Conservation (phyloP, 768 basidiomycete genomes). For the button mushroom (Agaricus bisporus) region DNA sequence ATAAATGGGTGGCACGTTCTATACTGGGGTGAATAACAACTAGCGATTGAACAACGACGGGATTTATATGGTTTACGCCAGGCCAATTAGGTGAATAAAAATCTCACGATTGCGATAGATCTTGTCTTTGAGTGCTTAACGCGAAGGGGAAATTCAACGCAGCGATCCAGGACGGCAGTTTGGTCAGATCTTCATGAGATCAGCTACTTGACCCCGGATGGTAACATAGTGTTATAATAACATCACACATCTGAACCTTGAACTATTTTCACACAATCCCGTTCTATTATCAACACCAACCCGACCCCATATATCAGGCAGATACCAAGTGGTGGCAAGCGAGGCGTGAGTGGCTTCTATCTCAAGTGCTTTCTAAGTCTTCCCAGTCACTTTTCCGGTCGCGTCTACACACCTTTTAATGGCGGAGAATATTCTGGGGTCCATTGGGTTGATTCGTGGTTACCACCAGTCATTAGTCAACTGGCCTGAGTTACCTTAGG, state of each 20-base stretch:
- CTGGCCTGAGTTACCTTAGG: neutral
- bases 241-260: slow-evolving; percentile 8
- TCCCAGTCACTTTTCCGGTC: slow-evolving; percentile 4
- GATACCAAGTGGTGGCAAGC: neutral
- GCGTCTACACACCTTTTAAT: neutral
- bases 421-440: slow-evolving; percentile 28
- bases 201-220: slow-evolving; percentile 12
- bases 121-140: slow-evolving; percentile 19
- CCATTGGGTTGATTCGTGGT: neutral
- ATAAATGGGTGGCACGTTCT: slow-evolving; percentile 5
- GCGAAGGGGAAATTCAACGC: slow-evolving; percentile 18
- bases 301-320: slow-evolving; percentile 3
- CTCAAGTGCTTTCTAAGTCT: slow-evolving; percentile 21
- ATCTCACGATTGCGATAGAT: slow-evolving; percentile 11
- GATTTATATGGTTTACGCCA: slow-evolving; percentile 28
- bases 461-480: slow-evolving; percentile 14
- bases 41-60: slow-evolving; percentile 17
- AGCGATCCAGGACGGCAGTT: slow-evolving; percentile 21
- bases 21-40: slow-evolving; percentile 18
- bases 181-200: slow-evolving; percentile 21
- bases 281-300: slow-evolving; percentile 2
- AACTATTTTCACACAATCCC: neutral
- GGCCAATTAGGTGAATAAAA: slow-evolving; percentile 24
- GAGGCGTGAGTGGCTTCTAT: slow-evolving; percentile 7
- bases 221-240: neutral